Conservation (phyloP, 139 green algal species). For the Chlorella sp. region DNA sequence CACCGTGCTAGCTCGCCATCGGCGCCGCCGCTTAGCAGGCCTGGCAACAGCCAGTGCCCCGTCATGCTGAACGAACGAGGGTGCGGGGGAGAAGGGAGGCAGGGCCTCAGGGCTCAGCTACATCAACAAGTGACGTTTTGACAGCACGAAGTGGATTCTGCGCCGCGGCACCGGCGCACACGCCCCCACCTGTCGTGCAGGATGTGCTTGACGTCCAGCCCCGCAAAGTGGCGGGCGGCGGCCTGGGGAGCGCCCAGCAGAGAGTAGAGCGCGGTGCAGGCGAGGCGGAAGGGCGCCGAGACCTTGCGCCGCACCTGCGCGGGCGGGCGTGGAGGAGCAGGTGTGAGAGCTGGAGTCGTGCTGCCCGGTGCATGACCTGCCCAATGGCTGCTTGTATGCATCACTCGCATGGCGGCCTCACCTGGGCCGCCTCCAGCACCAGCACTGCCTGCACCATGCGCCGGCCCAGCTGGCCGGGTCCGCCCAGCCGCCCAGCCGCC, state of each 20-base stretch:
- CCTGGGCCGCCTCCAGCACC: slow-evolving; percentile 44
- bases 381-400: slow-evolving; percentile 5
- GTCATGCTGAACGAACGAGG: too few relatives aligned
- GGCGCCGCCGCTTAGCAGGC: slow-evolving; percentile 36
- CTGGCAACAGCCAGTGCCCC: slow-evolving; percentile 66
- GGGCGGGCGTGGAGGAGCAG: slow-evolving; percentile 33
- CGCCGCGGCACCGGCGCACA: too few relatives aligned
- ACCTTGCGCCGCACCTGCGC: slow-evolving; percentile 48
- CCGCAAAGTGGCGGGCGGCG: slow-evolving; percentile 24
- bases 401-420: background rate
- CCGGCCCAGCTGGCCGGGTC: too few relatives aligned
- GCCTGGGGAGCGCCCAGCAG: slow-evolving; percentile 53
- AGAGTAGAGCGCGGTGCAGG: slow-evolving; percentile 50
- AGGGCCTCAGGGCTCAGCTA: too few relatives aligned
- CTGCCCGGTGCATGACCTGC: too few relatives aligned
- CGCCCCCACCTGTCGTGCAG: slow-evolving; percentile 81
- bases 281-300: slow-evolving; percentile 57
- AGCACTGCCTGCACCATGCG: slow-evolving; percentile 49
- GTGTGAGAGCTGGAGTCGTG: too few relatives aligned
- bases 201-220: slow-evolving; percentile 73
- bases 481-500: slow-evolving; percentile 11
- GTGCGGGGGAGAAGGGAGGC: too few relatives aligned
- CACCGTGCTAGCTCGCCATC: slow-evolving; percentile 14
- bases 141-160: too few relatives aligned
- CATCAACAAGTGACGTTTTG: too few relatives aligned